A percentile compares a stretch with the other conserved stretches of the same genome.
These are phyloP conservation scores for Aschersonia sp. DNA, from an alignment of 2,329 filamentous ascomycete genomes.

Conservation along the genomic window DNA sequence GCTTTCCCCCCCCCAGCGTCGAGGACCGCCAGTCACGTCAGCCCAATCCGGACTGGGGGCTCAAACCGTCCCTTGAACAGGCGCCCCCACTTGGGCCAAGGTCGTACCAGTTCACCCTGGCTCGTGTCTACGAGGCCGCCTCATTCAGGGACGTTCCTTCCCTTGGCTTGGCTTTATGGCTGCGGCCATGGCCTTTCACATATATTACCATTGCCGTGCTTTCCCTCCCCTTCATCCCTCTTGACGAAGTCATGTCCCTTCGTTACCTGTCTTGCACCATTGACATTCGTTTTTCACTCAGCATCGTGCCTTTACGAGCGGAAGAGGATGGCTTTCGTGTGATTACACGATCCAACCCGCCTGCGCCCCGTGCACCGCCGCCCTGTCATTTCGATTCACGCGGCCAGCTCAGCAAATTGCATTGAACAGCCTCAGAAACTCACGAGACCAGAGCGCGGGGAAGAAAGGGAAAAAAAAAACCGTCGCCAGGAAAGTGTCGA, in stretches of 20 bases:
- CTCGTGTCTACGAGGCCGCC: conserved; percentile 2
- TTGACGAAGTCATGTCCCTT: not conserved
- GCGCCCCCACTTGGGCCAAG: not conserved
- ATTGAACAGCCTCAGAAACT: no score
- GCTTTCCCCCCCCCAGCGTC: no score
- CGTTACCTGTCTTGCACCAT: not conserved
- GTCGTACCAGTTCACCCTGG: conserved; percentile 1
- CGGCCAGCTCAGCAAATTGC: no score
- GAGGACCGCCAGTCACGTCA: no score
- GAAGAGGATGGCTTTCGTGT: no score
- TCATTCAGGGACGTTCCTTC: not conserved
- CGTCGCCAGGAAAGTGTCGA: not conserved
- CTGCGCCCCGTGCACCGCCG: no score
- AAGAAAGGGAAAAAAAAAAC: not conserved
- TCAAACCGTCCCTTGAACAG: not conserved
- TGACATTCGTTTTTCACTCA: no score
- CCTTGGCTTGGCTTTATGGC: not conserved
- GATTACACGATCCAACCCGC: no score
- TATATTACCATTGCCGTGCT: not conserved
- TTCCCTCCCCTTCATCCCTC: not conserved
- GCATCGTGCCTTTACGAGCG: no score
- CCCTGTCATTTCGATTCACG: no score
- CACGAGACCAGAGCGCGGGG: not conserved
- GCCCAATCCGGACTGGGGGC: no score
- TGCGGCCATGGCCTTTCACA: not conserved